Conservation (phyloP, 805 yeast genomes). For the Monosporozyma yasuniensis region DNA sequence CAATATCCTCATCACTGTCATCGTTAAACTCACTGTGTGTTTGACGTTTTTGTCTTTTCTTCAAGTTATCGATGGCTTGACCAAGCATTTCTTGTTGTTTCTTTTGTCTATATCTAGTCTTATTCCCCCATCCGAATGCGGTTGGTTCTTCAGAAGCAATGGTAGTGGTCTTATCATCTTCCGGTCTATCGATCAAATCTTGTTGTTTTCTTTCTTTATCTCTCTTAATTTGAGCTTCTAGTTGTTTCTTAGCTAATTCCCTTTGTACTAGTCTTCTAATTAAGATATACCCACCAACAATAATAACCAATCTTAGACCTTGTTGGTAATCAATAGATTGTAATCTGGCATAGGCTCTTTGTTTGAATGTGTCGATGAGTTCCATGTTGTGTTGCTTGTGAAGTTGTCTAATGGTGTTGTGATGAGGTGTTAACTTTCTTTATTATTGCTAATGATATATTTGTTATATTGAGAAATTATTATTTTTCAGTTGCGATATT, state of each 20-base stretch:
- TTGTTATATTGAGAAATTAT: not conserved
- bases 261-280: slow-evolving; percentile 48
- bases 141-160: slow-evolving; percentile 22
- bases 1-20: slow-evolving; percentile 59
- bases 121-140: slow-evolving; percentile 72
- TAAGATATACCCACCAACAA: slow-evolving; percentile 57
- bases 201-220: slow-evolving; percentile 23
- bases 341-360: not conserved
- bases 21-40: slow-evolving; percentile 32
- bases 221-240: slow-evolving; percentile 38
- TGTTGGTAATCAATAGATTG: slow-evolving; percentile 7
- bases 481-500: not conserved
- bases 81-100: slow-evolving; percentile 47
- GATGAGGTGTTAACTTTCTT: not conserved
- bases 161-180: slow-evolving; percentile 29
- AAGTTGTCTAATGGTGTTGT: not conserved
- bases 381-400: not conserved
- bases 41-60: slow-evolving; percentile 28
- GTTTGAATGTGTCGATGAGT: not conserved
- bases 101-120: slow-evolving; percentile 52
- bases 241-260: slow-evolving; percentile 48
- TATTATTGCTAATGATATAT: not conserved
- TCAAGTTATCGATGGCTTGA: slow-evolving; percentile 36
- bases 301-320: slow-evolving; percentile 30
- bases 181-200: slow-evolving; percentile 31